Evolutionary conservation across 2,329 filamentous ascomycete genomes (phyloP), one percentile per base, ranked within the genome.

Genomic region (Pseudocercospora ulei): DNA sequence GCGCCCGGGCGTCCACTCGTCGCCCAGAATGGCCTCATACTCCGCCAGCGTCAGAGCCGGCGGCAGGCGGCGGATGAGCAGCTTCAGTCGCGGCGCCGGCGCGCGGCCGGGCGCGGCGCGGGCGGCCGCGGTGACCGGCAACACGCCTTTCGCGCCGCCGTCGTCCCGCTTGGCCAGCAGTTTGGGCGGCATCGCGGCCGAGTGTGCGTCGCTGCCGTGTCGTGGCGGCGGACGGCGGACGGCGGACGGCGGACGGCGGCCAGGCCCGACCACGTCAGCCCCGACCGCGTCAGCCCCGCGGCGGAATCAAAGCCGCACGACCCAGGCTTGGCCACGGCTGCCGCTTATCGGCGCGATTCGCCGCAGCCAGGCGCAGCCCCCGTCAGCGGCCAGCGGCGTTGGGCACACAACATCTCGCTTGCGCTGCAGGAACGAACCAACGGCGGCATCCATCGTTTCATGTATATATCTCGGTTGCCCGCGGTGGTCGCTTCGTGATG

Each of bases 11-110:
- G 78, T 82, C 88, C 88, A 96, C 33, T 86, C 80, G 1, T 78
- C 71, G 3, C 86, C 87, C 7, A 95, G 60, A 5, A 77, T 70
- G 8, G 66, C 62, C 53, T 78, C 69, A 47, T 92, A 88, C 55
- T 98, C 90, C 1, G 71, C 62, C 55, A 83, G 74, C 0, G 82
- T 92, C 59, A 98, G 70, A 5, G 81, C 84, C 1, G 90, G 87
- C 6, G 90, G 84, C 3, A 98, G 72, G 41, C 88, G 75, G 36
- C 92, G 78, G 38, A 95, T 70, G 14, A 92, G 70, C 7, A 94
- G 71, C 67, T 96, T 96, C 55, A 92, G 73, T 43, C 83, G 81
- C 40, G 77, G 72, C 11, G 69, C 61, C 2, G 72, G 60, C 2
- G 64, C 53, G 50, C 72, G 70, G 19, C 47, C 35, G 11, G 34